Conservation (phyloP, 2,329 filamentous ascomycete genomes). For the Aureobasidium sp. region DNA sequence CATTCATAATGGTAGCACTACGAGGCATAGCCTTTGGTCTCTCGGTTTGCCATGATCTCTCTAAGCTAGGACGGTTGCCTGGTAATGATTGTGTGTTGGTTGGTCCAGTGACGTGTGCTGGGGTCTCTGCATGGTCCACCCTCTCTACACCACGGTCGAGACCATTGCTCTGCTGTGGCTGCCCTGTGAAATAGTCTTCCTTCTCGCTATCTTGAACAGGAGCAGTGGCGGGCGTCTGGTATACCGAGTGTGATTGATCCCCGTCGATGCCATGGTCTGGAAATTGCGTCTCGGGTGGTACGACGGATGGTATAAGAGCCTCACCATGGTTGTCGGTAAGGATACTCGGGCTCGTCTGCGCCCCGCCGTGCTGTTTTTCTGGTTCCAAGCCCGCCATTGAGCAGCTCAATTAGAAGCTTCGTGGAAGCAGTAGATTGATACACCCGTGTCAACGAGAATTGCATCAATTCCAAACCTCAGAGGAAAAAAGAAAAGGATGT, state of each 20-base stretch:
- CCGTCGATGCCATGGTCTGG: background rate
- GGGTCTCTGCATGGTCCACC: conserved; percentile 10
- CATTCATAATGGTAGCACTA: conserved; percentile 6
- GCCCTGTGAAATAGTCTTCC: background rate
- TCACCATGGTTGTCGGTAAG: conserved; percentile 3
- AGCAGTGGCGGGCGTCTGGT: background rate
- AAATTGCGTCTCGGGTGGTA: conserved; percentile 14
- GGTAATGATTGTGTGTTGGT: conserved; percentile 1
- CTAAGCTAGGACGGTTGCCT: background rate
- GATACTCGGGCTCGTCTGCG: background rate
- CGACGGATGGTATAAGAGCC: conserved; percentile 1
- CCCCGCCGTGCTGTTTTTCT: background rate
- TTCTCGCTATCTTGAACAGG: background rate
- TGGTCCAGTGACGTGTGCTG: background rate
- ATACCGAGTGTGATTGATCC: background rate
- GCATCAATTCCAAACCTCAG: background rate
- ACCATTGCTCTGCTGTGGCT: background rate
- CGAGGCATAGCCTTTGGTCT: conserved; percentile 3
- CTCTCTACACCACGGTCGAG: background rate
- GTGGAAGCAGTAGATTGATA: background rate
- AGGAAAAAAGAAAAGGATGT: background rate
- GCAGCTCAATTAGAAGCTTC: background rate
- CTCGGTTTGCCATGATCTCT: conserved; percentile 15
- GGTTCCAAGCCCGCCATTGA: background rate
- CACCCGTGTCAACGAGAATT: background rate